A percentile compares a stretch with the other conserved stretches of the same genome.
Conservation (phyloP, 768 basidiomycete genomes). For the Leccinum boreale region DNA sequence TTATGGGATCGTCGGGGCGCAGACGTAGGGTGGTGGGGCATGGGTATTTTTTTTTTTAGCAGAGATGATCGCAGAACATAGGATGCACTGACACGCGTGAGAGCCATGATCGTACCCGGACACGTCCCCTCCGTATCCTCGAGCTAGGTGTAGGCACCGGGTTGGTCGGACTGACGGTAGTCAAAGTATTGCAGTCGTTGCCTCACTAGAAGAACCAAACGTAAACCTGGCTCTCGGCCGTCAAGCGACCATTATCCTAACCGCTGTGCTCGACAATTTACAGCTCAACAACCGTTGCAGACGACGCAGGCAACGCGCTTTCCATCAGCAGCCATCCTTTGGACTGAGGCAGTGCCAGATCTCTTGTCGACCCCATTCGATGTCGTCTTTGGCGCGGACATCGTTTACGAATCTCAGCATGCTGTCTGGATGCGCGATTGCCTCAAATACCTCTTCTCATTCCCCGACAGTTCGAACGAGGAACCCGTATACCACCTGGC, state of each 20-base stretch:
- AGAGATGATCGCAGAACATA: conserved; percentile 58
- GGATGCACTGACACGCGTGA: background rate
- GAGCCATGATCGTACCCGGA: background rate
- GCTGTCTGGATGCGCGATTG: conserved; percentile 44
- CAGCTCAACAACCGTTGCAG: conserved; percentile 30
- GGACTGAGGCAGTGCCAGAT: conserved; percentile 28
- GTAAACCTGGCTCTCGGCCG: background rate
- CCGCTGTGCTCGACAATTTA: conserved; percentile 46
- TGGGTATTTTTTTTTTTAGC: conserved; percentile 56
- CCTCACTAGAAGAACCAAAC: background rate
- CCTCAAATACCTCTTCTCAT: conserved; percentile 36
- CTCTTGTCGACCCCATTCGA: conserved; percentile 36
- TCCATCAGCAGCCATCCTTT: conserved; percentile 29
- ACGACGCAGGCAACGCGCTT: background rate
- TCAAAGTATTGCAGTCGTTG: conserved; percentile 27
- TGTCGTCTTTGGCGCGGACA: conserved; percentile 49
- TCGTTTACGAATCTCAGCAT: conserved; percentile 51
- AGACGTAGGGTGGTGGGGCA: conserved; percentile 85
- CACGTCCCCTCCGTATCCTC: conserved; percentile 36
- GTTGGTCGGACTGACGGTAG: conserved; percentile 43
- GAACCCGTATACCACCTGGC: conserved; percentile 60
- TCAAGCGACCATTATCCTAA: conserved; percentile 34
- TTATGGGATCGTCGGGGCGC: conserved; percentile 74
- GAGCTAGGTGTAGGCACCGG: conserved; percentile 62
- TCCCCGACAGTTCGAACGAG: conserved; percentile 7